These are phyloP conservation scores for Dipodascopsis tothii DNA, from an alignment of 805 yeast species.

Conservation along the genomic window DNA sequence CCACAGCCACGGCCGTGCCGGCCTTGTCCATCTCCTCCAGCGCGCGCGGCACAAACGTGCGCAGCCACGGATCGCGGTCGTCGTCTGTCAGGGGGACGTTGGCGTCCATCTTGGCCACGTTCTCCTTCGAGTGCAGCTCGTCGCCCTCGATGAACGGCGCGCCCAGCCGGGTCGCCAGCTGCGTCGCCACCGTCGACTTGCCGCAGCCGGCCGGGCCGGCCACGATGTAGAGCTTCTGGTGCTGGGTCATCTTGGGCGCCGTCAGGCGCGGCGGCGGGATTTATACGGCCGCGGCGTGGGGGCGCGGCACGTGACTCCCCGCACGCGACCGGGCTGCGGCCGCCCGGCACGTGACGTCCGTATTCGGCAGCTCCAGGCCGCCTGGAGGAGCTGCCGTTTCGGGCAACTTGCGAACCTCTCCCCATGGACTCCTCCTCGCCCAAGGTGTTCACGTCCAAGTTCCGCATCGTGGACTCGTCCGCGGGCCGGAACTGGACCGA, in stretches of 20 bases:
- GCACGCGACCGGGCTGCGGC: too few relatives aligned
- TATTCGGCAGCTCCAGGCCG: too few relatives aligned
- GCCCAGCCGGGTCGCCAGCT: conserved; percentile 39
- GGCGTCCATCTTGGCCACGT: conserved; percentile 72
- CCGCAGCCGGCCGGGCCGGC: conserved; percentile 98
- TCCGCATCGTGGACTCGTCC: not conserved
- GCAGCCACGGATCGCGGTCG: conserved; percentile 89
- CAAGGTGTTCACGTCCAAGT: conserved; percentile 2
- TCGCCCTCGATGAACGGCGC: conserved; percentile 82
- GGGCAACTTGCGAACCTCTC: too few relatives aligned
- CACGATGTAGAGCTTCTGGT: conserved; percentile 32
- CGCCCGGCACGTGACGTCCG: too few relatives aligned
- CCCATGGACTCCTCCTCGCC: not conserved
- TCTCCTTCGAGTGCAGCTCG: conserved; percentile 33
- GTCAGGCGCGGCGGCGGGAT: too few relatives aligned
- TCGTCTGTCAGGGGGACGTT: conserved; percentile 81
- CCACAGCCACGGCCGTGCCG: conserved; percentile 38
- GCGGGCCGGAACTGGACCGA: conserved; percentile 16
- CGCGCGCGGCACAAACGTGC: conserved; percentile 35
- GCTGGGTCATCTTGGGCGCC: conserved; percentile 3
- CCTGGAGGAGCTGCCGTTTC: too few relatives aligned
- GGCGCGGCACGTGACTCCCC: too few relatives aligned
- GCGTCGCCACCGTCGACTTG: conserved; percentile 67
- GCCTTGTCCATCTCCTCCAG: conserved; percentile 33
- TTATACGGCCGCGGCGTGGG: too few relatives aligned